phyloP scores from a whole-genome alignment of 192 early-diverging fungal species.

The Rhizoclosmatium sp. region DNA sequence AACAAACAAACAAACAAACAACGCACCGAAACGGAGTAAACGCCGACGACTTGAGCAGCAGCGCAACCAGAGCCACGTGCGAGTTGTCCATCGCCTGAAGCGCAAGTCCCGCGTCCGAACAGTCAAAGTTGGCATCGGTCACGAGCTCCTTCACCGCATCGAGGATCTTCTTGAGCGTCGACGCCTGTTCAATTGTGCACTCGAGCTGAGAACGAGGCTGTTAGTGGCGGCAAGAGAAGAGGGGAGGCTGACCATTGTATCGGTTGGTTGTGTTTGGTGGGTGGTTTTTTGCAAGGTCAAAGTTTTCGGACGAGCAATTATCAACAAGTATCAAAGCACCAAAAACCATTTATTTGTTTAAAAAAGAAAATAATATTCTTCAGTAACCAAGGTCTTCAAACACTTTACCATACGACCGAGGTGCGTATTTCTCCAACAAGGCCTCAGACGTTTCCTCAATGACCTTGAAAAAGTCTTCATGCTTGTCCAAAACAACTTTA shows the following conservation, averaged over 20 bases:
- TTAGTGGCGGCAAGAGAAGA: neutral
- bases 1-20: neutral
- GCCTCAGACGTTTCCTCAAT: too few relatives aligned
- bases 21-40: conserved; percentile 54
- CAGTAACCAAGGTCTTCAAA: too few relatives aligned
- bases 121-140: conserved; percentile 97
- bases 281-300: neutral
- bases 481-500: too few relatives aligned
- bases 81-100: conserved; percentile 99
- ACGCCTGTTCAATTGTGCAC: conserved; percentile 78
- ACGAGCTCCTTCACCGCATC: conserved; percentile 99
- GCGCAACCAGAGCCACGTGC: conserved; percentile 92
- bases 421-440: too few relatives aligned
- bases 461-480: too few relatives aligned
- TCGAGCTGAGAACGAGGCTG: conserved; percentile 10
- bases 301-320: neutral
- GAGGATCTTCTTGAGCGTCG: conserved; percentile 91
- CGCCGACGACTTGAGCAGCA: conserved; percentile 81
- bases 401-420: too few relatives aligned
- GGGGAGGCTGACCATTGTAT: neutral
- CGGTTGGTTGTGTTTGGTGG: neutral
- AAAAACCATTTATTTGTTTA: too few relatives aligned
- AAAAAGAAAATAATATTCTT: too few relatives aligned
- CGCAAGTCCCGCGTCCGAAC: conserved; percentile 90
- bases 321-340: too few relatives aligned